A percentile compares a stretch with the other conserved stretches of the same genome.
These are phyloP conservation scores for Ogataea wickerhamii DNA, from an alignment of 805 yeast species.

Conservation along the genomic window DNA sequence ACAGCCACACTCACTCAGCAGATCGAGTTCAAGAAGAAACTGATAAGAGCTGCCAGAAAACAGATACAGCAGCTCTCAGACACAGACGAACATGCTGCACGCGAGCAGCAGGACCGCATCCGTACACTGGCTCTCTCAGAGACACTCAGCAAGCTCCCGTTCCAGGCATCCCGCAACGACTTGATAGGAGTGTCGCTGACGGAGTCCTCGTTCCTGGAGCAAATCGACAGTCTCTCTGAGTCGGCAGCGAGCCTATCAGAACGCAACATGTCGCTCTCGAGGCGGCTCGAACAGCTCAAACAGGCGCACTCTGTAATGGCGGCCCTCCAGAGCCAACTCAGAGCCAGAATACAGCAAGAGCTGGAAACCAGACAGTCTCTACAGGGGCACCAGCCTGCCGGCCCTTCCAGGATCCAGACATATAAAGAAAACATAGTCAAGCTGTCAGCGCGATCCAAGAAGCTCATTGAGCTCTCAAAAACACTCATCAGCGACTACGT, in stretches of 20 bases:
- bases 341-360: conserved; percentile 9
- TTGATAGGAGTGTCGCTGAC: conserved; percentile 26
- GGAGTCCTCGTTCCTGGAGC: conserved; percentile 13
- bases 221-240: conserved; percentile 10
- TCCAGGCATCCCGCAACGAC: conserved; percentile 29
- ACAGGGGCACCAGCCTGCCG: conserved; percentile 4
- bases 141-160: conserved; percentile 25
- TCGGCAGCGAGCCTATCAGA: conserved; percentile 1
- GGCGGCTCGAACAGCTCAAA: conserved; percentile 5
- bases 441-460: conserved; percentile 20
- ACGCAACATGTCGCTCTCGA: conserved; percentile 2
- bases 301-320: conserved; percentile 6
- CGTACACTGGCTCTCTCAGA: conserved; percentile 24
- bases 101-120: conserved; percentile 1
- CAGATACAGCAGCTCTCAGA: conserved; percentile 13
- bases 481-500: conserved; percentile 28
- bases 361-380: conserved; percentile 5
- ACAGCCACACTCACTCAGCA: conserved; percentile 19
- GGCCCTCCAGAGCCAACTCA: conserved; percentile 8
- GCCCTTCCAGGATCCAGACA: conserved; percentile 1
- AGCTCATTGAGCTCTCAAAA: conserved; percentile 25
- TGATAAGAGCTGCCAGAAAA: conserved; percentile 18
- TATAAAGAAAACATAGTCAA: conserved; percentile 7
- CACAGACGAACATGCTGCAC: background rate
- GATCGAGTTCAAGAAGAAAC: conserved; percentile 21